These are phyloP conservation scores for Pseudocercospora ulei DNA, from an alignment of 2,329 filamentous ascomycete genomes.

Conservation along the genomic window DNA sequence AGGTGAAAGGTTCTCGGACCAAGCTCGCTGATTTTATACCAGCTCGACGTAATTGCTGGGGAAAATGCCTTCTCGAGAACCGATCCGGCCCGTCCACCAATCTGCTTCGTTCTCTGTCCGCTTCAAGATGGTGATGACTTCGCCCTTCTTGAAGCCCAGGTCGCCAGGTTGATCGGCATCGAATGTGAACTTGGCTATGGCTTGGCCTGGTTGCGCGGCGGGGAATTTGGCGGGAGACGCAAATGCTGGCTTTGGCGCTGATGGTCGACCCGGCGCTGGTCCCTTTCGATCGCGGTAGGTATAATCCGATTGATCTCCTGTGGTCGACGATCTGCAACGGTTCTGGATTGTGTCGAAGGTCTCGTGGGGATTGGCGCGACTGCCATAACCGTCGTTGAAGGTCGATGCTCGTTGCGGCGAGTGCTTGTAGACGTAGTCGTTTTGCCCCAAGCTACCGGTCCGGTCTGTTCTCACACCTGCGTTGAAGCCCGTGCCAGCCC, in stretches of 20 bases:
- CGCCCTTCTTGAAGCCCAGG: constrained; percentile 92
- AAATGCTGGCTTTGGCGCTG: constrained; percentile 84
- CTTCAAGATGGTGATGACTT: constrained; percentile 89
- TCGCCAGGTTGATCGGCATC: constrained; percentile 89
- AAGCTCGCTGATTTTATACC: too few relatives aligned
- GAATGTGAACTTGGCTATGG: constrained; percentile 84
- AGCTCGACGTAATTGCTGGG: constrained; percentile 43
- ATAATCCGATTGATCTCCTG: constrained; percentile 43
- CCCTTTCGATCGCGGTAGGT: constrained; percentile 45
- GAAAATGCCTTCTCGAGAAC: constrained; percentile 73
- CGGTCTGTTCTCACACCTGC: constrained; percentile 52
- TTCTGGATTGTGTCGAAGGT: constrained; percentile 40
- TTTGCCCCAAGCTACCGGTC: constrained; percentile 36
- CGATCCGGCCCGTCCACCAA: constrained; percentile 95
- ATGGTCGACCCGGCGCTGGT: constrained; percentile 62
- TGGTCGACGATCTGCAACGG: constrained; percentile 34
- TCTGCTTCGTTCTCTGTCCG: constrained; percentile 88
- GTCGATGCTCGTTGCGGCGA: constrained; percentile 55
- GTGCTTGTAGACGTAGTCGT: constrained; percentile 43
- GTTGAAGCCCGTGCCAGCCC: constrained; percentile 59
- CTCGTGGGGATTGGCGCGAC: constrained; percentile 44
- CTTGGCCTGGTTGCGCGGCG: constrained; percentile 60
- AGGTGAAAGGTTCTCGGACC: too few relatives aligned
- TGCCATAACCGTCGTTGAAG: constrained; percentile 71
- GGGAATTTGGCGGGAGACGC: constrained; percentile 54